phyloP scores from a whole-genome alignment of 1,139 yeast species.

The Debaryomyces coudertii region DNA sequence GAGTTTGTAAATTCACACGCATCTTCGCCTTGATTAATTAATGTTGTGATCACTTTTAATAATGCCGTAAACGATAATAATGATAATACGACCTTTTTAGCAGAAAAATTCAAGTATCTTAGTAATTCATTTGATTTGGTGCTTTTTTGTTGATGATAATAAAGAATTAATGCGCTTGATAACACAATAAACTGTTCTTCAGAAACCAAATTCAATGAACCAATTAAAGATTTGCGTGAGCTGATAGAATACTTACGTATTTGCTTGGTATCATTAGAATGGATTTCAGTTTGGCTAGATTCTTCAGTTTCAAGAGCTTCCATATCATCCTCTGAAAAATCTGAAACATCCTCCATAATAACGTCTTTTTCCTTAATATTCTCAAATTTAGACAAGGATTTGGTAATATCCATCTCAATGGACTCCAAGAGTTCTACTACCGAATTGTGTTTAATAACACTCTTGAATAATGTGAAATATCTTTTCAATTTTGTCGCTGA shows the following conservation, averaged over 20 bases:
- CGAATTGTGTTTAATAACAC: constrained; percentile 31
- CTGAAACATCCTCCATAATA: constrained; percentile 28
- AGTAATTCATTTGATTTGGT: constrained; percentile 28
- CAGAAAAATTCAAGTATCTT: constrained; percentile 26
- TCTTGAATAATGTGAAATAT: constrained; percentile 32
- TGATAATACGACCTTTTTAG: constrained; percentile 22
- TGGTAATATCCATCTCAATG: constrained; percentile 24
- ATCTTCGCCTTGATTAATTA: constrained; percentile 23
- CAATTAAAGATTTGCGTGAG: constrained; percentile 28
- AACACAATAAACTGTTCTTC: constrained; percentile 42
- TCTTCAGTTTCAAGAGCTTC: constrained; percentile 11
- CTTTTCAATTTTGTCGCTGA: constrained; percentile 15
- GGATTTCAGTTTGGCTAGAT: constrained; percentile 15
- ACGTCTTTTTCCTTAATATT: constrained; percentile 26
- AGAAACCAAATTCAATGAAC: constrained; percentile 36
- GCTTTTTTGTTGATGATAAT: constrained; percentile 27
- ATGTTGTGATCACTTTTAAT: constrained; percentile 27
- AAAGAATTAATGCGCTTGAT: constrained; percentile 30
- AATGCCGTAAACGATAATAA: constrained; percentile 39
- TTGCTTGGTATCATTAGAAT: constrained; percentile 14
- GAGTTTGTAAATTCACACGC: constrained; percentile 20
- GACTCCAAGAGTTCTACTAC: constrained; percentile 24
- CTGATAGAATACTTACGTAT: neutral
- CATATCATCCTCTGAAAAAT: constrained; percentile 25
- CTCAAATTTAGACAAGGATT: constrained; percentile 26